A percentile compares a stretch with the other conserved stretches of the same genome.
These are phyloP conservation scores for Fusarium luffae DNA, from an alignment of 2,329 filamentous ascomycete species.

Conservation along the genomic window DNA sequence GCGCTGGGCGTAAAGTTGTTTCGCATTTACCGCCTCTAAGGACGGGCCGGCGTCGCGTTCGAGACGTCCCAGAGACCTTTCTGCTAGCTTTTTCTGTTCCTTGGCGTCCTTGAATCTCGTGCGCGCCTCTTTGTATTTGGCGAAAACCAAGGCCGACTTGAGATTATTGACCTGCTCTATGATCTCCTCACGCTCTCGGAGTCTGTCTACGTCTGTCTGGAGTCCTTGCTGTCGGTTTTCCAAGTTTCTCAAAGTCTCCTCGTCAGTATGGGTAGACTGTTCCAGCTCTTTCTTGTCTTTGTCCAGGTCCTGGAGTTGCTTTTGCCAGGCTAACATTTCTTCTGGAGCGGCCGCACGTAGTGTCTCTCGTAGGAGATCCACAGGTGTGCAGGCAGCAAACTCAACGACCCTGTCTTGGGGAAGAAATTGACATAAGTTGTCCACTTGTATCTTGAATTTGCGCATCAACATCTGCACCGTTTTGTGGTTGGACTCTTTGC, in stretches of 20 bases:
- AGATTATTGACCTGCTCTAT: constrained; percentile 73
- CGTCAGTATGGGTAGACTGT: constrained; percentile 66
- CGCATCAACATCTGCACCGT: constrained; percentile 74
- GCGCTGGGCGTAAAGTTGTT: constrained; percentile 72
- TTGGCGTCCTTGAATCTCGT: constrained; percentile 63
- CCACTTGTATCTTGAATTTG: constrained; percentile 88
- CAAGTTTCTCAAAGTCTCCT: constrained; percentile 72
- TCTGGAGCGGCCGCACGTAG: constrained; percentile 86
- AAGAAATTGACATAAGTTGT: constrained; percentile 97
- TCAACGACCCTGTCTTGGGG: constrained; percentile 96
- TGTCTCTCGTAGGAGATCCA: constrained; percentile 86
- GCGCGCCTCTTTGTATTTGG: constrained; percentile 70
- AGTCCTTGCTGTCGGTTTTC: constrained; percentile 79
- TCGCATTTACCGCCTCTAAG: constrained; percentile 74
- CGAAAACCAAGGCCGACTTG: constrained; percentile 71
- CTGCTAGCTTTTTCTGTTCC: constrained; percentile 63
- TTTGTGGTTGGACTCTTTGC: constrained; percentile 69
- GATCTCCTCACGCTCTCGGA: constrained; percentile 79
- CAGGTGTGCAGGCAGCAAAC: constrained; percentile 84
- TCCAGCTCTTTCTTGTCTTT: constrained; percentile 73
- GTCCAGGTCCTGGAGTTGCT: constrained; percentile 76
- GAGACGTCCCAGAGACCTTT: constrained; percentile 68
- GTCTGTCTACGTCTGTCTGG: constrained; percentile 83
- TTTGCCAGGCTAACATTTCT: constrained; percentile 83
- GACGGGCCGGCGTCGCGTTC: constrained; percentile 72